A percentile compares a stretch with the other conserved stretches of the same genome.
These are phyloP conservation scores for Candida insectalens DNA, from an alignment of 805 yeast species.

Conservation along the genomic window DNA sequence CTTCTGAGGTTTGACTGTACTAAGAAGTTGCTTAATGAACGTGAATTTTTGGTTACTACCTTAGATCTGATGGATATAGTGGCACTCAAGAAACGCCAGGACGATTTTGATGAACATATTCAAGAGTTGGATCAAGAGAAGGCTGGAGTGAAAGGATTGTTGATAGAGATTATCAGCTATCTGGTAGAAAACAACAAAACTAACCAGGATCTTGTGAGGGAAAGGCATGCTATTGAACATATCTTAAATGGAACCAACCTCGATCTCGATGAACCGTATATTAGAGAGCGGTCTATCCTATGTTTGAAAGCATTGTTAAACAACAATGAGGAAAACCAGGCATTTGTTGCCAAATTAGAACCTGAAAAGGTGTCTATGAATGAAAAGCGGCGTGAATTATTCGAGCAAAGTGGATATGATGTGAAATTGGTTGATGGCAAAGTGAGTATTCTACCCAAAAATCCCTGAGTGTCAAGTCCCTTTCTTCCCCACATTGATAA, in stretches of 20 bases:
- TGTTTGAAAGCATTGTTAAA: constrained; percentile 64
- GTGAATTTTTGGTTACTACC: constrained; percentile 26
- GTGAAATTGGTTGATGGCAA: constrained; percentile 67
- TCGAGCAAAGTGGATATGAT: constrained; percentile 66
- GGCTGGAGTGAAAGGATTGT: constrained; percentile 57
- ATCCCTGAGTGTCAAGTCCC: too few relatives aligned
- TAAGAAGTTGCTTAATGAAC: constrained; percentile 31
- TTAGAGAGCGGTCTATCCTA: constrained; percentile 74
- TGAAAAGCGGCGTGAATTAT: constrained; percentile 33
- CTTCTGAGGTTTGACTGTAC: constrained; percentile 31
- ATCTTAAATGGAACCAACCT: constrained; percentile 74
- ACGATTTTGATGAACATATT: constrained; percentile 21
- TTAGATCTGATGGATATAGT: constrained; percentile 28
- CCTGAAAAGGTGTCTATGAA: constrained; percentile 59
- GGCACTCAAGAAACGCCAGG: constrained; percentile 30
- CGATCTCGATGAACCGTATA: constrained; percentile 82
- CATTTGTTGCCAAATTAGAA: constrained; percentile 66
- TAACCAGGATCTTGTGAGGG: constrained; percentile 62
- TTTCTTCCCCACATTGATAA: too few relatives aligned
- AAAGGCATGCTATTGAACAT: constrained; percentile 57
- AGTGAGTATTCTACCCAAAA: too few relatives aligned
- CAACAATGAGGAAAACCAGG: constrained; percentile 61
- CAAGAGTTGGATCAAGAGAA: constrained; percentile 13
- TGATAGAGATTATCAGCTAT: constrained; percentile 57
- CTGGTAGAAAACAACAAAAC: constrained; percentile 40